Evolutionary conservation across 345 rosid genomes (phyloP).

Genomic region (Syzygium aromaticum): DNA sequence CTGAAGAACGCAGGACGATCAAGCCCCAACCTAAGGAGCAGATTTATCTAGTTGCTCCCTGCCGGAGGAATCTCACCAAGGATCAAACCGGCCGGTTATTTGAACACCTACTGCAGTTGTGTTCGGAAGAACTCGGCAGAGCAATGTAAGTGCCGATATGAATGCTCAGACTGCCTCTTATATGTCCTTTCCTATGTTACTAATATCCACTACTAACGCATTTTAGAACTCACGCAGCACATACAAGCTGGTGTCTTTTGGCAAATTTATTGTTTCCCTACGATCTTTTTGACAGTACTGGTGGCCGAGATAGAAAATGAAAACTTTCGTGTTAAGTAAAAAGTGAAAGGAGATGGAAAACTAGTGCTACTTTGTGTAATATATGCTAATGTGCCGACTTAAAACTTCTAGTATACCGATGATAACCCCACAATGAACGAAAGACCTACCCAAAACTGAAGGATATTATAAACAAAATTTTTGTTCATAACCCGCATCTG

Average conservation of each 20-base stretch:
- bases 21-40: background rate
- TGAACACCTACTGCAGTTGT: background rate
- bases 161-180: background rate
- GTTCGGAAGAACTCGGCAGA: background rate
- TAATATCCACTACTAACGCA: background rate
- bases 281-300: background rate
- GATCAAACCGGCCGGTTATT: background rate
- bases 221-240: background rate
- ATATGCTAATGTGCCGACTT: background rate
- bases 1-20: background rate
- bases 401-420: background rate
- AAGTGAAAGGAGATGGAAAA: background rate
- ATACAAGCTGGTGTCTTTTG: background rate
- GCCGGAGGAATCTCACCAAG: background rate
- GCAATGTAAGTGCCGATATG: background rate
- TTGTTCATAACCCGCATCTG: background rate
- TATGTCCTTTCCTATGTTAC: background rate
- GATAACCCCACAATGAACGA: background rate
- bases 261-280: background rate
- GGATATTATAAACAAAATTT: constrained; percentile 1
- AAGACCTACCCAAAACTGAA: background rate
- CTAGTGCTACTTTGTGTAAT: background rate
- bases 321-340: background rate
- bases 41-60: background rate
- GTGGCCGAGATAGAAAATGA: background rate